Conservation (phyloP, 257 asterid species). For the Phtheirospermum japonicum region DNA sequence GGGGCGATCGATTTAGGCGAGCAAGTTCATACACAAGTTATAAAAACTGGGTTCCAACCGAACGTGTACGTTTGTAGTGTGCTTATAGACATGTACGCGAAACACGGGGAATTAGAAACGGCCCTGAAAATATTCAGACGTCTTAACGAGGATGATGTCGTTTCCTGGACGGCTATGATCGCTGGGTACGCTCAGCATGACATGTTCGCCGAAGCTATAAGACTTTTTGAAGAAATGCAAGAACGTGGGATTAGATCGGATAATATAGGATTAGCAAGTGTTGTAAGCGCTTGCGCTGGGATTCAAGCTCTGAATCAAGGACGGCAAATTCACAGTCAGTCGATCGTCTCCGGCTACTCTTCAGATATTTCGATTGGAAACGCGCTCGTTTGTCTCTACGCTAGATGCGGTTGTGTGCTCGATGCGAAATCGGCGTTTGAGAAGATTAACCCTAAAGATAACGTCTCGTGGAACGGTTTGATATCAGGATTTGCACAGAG, state of each 20-base stretch:
- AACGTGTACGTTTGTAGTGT: slow-evolving; percentile 82
- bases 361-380: slow-evolving; percentile 71
- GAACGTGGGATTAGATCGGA: slow-evolving; percentile 56
- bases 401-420: slow-evolving; percentile 67
- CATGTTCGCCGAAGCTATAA: slow-evolving; percentile 60
- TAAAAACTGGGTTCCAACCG: slow-evolving; percentile 62
- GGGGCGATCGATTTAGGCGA: slow-evolving; percentile 73
- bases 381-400: slow-evolving; percentile 71
- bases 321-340: slow-evolving; percentile 61
- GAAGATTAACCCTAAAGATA: slow-evolving; percentile 51
- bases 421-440: slow-evolving; percentile 61
- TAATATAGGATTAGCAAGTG: slow-evolving; percentile 73
- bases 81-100: slow-evolving; percentile 84
- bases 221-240: slow-evolving; percentile 66
- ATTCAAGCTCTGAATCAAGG: slow-evolving; percentile 57
- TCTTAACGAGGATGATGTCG: slow-evolving; percentile 62
- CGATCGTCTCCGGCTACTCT: slow-evolving; percentile 60
- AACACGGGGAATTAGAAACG: slow-evolving; percentile 59
- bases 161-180: slow-evolving; percentile 86
- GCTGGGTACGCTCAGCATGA: slow-evolving; percentile 75
- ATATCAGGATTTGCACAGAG: slow-evolving; percentile 85
- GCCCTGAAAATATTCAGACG: slow-evolving; percentile 68
- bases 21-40: slow-evolving; percentile 73
- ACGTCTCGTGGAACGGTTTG: slow-evolving; percentile 72
- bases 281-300: slow-evolving; percentile 68